Conservation (phyloP, 148 eudicot genomes). For the Pouteria glomerata region DNA sequence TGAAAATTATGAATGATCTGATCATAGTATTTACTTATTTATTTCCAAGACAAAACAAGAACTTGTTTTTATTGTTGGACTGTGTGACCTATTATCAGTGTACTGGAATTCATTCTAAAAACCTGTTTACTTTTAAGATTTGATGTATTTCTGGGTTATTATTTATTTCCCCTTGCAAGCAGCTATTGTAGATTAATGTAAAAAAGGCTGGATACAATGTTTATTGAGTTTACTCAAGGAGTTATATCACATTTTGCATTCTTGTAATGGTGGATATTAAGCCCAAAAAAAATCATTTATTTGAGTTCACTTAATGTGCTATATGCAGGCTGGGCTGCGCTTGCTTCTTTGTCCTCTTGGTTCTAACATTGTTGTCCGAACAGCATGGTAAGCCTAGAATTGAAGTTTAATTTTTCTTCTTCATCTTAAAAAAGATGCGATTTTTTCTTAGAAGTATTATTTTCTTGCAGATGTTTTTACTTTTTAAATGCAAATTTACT, state of each 20-base stretch:
- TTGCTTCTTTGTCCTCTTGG: slow-evolving; percentile 75
- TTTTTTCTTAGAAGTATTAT: background rate
- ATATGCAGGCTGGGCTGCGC: slow-evolving; percentile 76
- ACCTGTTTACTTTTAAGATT: background rate
- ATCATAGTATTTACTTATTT: background rate
- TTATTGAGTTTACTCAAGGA: no score
- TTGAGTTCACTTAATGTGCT: no score
- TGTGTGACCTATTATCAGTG: background rate
- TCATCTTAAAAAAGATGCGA: background rate
- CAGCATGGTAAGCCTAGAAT: slow-evolving; percentile 59
- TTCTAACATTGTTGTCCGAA: slow-evolving; percentile 71
- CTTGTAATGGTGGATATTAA: no score
- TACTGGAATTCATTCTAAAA: background rate
- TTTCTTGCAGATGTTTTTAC: background rate
- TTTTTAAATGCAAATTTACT: background rate
- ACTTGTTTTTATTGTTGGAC: background rate
- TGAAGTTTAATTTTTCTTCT: slow-evolving; percentile 4
- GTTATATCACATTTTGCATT: no score
- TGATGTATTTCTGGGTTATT: background rate
- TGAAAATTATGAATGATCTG: background rate
- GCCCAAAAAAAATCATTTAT: no score
- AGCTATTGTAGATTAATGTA: no score
- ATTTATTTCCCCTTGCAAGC: no score
- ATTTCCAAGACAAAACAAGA: background rate
- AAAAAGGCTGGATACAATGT: no score